Percentiles rank a stretch among this genome's conserved stretches.
Evolutionary conservation across 2,329 filamentous ascomycete genomes (phyloP).

Genomic region (Fusarium nanum): DNA sequence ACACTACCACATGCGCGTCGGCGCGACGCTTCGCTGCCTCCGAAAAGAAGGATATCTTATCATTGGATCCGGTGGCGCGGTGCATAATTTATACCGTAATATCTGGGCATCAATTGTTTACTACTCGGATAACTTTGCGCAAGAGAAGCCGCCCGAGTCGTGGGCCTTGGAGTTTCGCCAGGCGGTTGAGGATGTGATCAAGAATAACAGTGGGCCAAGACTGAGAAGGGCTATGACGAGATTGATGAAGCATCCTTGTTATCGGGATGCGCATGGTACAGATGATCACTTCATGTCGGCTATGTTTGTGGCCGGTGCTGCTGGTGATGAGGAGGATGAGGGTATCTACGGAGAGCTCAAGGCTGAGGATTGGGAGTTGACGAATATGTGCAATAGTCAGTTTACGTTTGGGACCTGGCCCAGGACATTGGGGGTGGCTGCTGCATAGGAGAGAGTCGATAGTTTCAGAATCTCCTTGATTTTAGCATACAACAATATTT

Average conservation of each 20-base stretch:
- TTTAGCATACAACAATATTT: too few relatives aligned
- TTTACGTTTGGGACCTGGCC: conserved; percentile 61
- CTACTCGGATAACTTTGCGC: conserved; percentile 27
- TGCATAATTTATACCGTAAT: conserved; percentile 78
- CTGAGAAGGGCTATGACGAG: conserved; percentile 67
- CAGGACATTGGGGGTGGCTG: conserved; percentile 4
- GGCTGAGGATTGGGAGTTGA: conserved; percentile 75
- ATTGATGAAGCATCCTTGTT: conserved; percentile 75
- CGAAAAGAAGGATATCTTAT: conserved; percentile 56
- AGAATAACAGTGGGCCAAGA: conserved; percentile 54
- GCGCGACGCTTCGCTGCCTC: conserved; percentile 22
- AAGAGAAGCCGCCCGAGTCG: conserved; percentile 43
- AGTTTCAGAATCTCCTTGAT: neutral
- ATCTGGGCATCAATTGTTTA: conserved; percentile 71
- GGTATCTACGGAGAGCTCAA: conserved; percentile 56
- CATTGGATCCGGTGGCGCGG: conserved; percentile 69
- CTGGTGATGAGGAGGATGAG: conserved; percentile 60
- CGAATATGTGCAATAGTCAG: conserved; percentile 72
- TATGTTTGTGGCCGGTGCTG: conserved; percentile 71
- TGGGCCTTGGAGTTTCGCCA: conserved; percentile 75
- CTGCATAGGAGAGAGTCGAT: neutral
- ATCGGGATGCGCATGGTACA: conserved; percentile 74
- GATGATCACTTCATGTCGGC: conserved; percentile 78
- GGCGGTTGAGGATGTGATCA: conserved; percentile 69
- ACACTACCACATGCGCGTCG: conserved; percentile 42